Percentiles rank a stretch among this genome's conserved stretches.
phyloP scores from a whole-genome alignment of 306 rosid species.

The Fragaria nilgerrensis region DNA sequence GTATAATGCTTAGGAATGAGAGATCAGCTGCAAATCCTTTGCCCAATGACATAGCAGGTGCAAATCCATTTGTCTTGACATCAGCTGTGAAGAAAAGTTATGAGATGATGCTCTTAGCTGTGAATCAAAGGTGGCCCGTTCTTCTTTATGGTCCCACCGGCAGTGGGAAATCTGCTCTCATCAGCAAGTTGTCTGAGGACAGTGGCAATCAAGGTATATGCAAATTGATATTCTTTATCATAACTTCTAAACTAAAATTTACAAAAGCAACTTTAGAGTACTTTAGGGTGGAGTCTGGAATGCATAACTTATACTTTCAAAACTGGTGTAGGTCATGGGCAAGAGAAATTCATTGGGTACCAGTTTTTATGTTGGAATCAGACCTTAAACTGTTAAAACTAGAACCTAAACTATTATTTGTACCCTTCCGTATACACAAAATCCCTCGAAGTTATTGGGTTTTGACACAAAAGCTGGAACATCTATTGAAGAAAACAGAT shows the following conservation, averaged over 20 bases:
- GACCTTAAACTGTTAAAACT: not conserved
- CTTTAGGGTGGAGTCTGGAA: not conserved
- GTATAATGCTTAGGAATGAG: constrained; percentile 45
- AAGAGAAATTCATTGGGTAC: not conserved
- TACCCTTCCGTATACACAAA: no score
- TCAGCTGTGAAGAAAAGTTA: constrained; percentile 59
- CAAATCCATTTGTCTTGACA: constrained; percentile 55
- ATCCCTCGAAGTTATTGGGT: no score
- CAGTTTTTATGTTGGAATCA: not conserved
- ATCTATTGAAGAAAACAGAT: not conserved
- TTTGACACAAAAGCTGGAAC: not conserved
- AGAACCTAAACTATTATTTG: not conserved
- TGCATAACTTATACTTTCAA: not conserved
- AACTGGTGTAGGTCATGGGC: not conserved
- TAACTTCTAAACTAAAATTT: not conserved
- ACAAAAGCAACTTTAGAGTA: not conserved
- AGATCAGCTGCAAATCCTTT: constrained; percentile 27
- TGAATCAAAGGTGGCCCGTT: constrained; percentile 84
- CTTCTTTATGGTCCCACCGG: constrained; percentile 86
- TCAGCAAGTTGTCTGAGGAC: constrained; percentile 61
- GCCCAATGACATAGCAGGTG: constrained; percentile 23
- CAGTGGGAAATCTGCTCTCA: constrained; percentile 83
- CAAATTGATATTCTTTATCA: not conserved
- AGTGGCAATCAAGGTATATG: constrained; percentile 46
- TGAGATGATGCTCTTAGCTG: constrained; percentile 65